Percentiles rank a stretch among this genome's conserved stretches.
These are phyloP conservation scores for Dryas alaskensis DNA, from an alignment of 306 rosid genomes.

Conservation along the genomic window DNA sequence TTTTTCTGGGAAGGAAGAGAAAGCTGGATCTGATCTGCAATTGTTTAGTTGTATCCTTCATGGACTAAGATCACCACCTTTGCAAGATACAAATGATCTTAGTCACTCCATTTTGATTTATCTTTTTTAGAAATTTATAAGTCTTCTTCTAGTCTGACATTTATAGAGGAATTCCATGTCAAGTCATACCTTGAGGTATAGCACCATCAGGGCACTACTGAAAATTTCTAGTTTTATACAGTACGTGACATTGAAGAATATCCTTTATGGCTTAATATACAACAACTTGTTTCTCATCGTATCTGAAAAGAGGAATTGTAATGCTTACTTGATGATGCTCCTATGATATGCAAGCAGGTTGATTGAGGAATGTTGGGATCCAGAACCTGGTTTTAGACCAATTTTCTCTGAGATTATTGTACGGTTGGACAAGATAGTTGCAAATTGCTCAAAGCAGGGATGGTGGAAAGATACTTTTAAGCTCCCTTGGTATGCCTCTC, in stretches of 20 bases:
- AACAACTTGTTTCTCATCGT: neutral
- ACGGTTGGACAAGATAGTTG: slow-evolving; percentile 78
- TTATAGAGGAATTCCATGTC: neutral
- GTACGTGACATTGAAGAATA: neutral
- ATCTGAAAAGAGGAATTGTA: neutral
- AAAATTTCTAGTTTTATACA: too few species aligned
- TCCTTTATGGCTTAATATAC: neutral
- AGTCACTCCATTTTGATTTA: neutral
- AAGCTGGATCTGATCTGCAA: neutral
- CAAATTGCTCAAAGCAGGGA: slow-evolving; percentile 89
- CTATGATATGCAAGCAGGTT: slow-evolving; percentile 46
- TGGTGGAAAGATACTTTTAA: slow-evolving; percentile 99
- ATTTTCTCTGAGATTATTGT: slow-evolving; percentile 76
- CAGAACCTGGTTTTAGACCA: slow-evolving; percentile 77
- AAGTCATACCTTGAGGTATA: neutral
- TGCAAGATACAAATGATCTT: neutral
- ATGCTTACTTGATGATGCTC: neutral
- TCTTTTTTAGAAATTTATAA: neutral
- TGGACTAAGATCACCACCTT: neutral
- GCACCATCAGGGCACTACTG: neutral
- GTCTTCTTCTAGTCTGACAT: neutral
- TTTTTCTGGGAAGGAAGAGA: neutral
- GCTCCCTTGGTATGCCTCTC: slow-evolving; percentile 84
- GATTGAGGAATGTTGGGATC: slow-evolving; percentile 96
- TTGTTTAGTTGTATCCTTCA: neutral